Evolutionary conservation across 768 basidiomycete species (phyloP), one percentile per base, ranked within the genome.

Genomic region (Pisolithus tinctorius): DNA sequence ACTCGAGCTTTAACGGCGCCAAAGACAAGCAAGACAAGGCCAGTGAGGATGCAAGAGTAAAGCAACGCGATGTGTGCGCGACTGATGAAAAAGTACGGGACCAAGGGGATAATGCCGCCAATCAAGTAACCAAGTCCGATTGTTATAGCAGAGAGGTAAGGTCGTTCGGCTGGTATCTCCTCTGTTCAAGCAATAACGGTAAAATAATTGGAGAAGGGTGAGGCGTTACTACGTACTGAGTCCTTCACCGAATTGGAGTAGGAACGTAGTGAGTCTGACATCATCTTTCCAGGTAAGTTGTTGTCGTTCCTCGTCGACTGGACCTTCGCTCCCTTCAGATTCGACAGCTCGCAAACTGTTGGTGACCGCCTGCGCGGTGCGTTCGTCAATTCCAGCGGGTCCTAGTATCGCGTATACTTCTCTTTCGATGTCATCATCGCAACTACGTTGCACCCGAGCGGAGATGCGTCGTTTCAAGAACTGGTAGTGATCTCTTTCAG

Each of bases 201-300:
- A 20, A 36, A 31, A 4, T 16, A 4, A n/a, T 14, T 34, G 46
- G 20, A 38, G 14, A 9, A 16, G 44, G 6, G 14, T 26, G 44
- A 50, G 1, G 73, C 84, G 55, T 62, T 17, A 4, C 8, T 20
- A 36, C 45, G 31, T 20, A 89, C 88, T 88, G 47, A 96, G 63
- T 16, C 93, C 92, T 65, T 89, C 87, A n/a, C 94, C 94, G 58
- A 97, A 97, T 70, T 92, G 96, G 59, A 98, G 79, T 60, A 99
- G 70, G 72, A 99, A 99, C 2, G 93, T 83, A 0, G 95, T 94
- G 37, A 98, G 67, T 0, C 96, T 96, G 54, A 93, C 81, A 27
- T 86, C 83, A 43, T 82, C 80, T 55, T 81, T 83, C 82, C 86
- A 89, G 55, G 75, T 75, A 46, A 85, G 69, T 10, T 70, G 64